Conservation (phyloP, 805 yeast species). For the Zygoascus biomembranicola region DNA sequence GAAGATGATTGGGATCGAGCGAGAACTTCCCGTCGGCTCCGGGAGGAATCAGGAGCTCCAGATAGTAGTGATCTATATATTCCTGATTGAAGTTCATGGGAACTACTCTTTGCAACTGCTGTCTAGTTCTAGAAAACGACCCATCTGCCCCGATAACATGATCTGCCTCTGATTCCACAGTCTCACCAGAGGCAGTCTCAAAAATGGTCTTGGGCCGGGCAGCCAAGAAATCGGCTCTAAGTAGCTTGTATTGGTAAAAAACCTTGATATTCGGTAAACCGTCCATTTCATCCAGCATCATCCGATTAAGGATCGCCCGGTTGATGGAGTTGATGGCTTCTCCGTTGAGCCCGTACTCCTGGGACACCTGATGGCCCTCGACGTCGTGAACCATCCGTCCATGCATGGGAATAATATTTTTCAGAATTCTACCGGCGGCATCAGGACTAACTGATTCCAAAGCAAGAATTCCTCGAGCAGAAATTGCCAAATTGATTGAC, state of each 20-base stretch:
- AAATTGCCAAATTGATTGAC: slow-evolving; percentile 84
- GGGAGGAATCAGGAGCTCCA: slow-evolving; percentile 73
- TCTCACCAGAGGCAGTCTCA: slow-evolving; percentile 15
- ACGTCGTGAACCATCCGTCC: slow-evolving; percentile 84
- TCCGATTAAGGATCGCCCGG: slow-evolving; percentile 57
- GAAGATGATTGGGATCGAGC: slow-evolving; percentile 68
- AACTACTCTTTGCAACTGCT: slow-evolving; percentile 54
- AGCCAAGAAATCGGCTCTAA: slow-evolving; percentile 31
- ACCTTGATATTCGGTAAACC: slow-evolving; percentile 37
- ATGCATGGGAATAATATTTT: slow-evolving; percentile 69
- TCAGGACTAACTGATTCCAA: slow-evolving; percentile 51
- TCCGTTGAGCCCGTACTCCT: slow-evolving; percentile 71
- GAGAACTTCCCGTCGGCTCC: slow-evolving; percentile 35
- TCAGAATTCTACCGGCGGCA: slow-evolving; percentile 48
- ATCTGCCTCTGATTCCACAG: slow-evolving; percentile 16
- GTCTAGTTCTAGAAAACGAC: slow-evolving; percentile 64
- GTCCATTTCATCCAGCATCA: slow-evolving; percentile 56
- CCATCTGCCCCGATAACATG: slow-evolving; percentile 83
- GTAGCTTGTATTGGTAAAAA: slow-evolving; percentile 50
- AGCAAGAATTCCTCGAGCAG: slow-evolving; percentile 73
- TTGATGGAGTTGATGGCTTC: slow-evolving; percentile 83
- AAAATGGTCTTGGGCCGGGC: slow-evolving; percentile 17
- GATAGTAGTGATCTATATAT: slow-evolving; percentile 74
- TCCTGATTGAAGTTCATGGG: slow-evolving; percentile 68
- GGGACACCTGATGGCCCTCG: slow-evolving; percentile 56